Percentiles rank a stretch among this genome's conserved stretches.
These are phyloP conservation scores for Pistacia integerrima DNA, from an alignment of 345 rosid genomes.

Conservation along the genomic window DNA sequence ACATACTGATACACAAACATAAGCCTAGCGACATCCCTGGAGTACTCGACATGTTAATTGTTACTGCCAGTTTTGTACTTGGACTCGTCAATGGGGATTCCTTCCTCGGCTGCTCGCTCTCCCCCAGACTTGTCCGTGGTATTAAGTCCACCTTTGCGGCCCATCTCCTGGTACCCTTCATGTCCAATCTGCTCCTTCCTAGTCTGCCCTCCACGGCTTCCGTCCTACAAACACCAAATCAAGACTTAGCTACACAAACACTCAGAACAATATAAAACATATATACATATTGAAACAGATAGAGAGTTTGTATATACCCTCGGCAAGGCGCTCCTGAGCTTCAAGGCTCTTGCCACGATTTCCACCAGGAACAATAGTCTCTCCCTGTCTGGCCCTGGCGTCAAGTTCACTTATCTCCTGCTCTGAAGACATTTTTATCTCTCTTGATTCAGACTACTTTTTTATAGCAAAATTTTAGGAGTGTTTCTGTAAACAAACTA, in stretches of 20 bases:
- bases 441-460: too few species aligned
- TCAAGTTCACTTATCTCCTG: constrained; percentile 47
- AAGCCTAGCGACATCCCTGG: not conserved
- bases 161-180: constrained; percentile 79
- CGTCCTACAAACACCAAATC: constrained; percentile 28
- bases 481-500: too few species aligned
- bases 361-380: constrained; percentile 61
- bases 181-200: constrained; percentile 70
- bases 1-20: not conserved
- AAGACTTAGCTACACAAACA: not conserved
- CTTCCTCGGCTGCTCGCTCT: constrained; percentile 58
- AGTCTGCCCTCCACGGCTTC: constrained; percentile 53
- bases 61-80: constrained; percentile 40
- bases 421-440: constrained; percentile 35
- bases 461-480: too few species aligned
- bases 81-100: constrained; percentile 66
- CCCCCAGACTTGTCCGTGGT: constrained; percentile 60
- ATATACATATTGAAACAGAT: too few species aligned
- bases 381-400: constrained; percentile 49
- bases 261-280: too few species aligned
- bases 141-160: constrained; percentile 72
- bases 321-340: constrained; percentile 66
- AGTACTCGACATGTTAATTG: not conserved
- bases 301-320: constrained; percentile 18
- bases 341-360: constrained; percentile 67